Evolutionary conservation across 2,329 filamentous ascomycete species (phyloP), one percentile per base, ranked within the genome.

Genomic region (Phialophora verrucosa): DNA sequence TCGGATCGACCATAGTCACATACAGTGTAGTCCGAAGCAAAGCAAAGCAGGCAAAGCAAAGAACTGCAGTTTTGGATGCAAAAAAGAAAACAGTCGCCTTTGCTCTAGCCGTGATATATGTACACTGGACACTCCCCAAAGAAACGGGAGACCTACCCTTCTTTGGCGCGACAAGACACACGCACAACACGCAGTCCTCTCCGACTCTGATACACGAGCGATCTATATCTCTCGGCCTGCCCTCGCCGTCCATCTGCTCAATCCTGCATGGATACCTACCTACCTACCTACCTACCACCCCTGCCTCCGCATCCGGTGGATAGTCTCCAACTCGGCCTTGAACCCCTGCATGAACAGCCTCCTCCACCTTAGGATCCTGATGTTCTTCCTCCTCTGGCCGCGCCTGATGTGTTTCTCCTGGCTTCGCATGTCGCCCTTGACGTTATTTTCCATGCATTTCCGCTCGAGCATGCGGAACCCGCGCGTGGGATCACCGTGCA

Each of bases 321-420:
- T 79, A 72, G 77, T 77, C 50, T 63, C 70, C 66, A 81, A 78
- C 63, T 80, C 81, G 51, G 75, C 70, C 63, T 76, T 66, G 70
- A 82, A 82, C 12, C 79, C 80, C 58, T 76, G 77, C 70, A 77
- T 78, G 67, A 83, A 83, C 72, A 81, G 65, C 65, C 74, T 78
- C 72, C 78, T 77, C 81, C 80, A 83, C 64, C 80, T 72, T 63
- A 71, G 57, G 62, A 74, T 76, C 63, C 74, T 74, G 68, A 77
- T 44, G 62, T 78, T 71, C 77, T 82, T 83, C 59, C 70, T 75
- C 72, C 73, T 63, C 76, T 78, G 76, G 44, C 80, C 81, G 64
- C 75, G 76, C 29, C 81, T 70, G 29, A 81, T 73, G 73, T 83
- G 79, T 63, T 75, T 80, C 69, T 74, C 76, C 72, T 83, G 80